Percentiles rank a stretch among this genome's conserved stretches.
Conservation (phyloP, 2,329 filamentous ascomycete species). For the Ascochyta clinopodiicola region DNA sequence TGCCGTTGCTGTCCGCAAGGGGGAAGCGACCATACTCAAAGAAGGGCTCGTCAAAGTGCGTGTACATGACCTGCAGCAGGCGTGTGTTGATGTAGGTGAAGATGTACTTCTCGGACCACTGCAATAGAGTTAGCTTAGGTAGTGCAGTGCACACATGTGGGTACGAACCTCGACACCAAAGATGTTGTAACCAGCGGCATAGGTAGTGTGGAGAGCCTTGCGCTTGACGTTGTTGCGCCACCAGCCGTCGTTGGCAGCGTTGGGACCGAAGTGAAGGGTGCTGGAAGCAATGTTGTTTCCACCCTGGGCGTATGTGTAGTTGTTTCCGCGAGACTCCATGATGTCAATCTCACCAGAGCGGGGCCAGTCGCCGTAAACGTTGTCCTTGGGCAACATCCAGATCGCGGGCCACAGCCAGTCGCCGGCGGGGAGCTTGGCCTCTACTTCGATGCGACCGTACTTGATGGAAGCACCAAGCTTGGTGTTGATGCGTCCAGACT, state of each 20-base stretch:
- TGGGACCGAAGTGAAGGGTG: slow-evolving; percentile 82
- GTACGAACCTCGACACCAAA: slow-evolving; percentile 70
- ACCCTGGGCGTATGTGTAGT: slow-evolving; percentile 75
- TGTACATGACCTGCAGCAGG: slow-evolving; percentile 80
- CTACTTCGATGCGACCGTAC: slow-evolving; percentile 82
- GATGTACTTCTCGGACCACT: slow-evolving; percentile 84
- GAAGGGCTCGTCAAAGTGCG: slow-evolving; percentile 70
- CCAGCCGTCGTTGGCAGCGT: slow-evolving; percentile 75
- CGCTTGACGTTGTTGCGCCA: slow-evolving; percentile 84
- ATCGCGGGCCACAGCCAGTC: slow-evolving; percentile 95
- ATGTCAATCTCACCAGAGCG: slow-evolving; percentile 85
- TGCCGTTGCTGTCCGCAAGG: slow-evolving; percentile 68
- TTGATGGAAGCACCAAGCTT: slow-evolving; percentile 73
- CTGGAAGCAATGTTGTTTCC: slow-evolving; percentile 83
- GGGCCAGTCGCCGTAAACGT: slow-evolving; percentile 79
- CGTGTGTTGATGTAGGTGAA: slow-evolving; percentile 86
- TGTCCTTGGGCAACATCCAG: slow-evolving; percentile 80
- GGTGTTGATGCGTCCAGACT: slow-evolving; percentile 80
- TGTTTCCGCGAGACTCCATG: slow-evolving; percentile 80
- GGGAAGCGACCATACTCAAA: slow-evolving; percentile 75
- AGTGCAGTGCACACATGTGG: background rate
- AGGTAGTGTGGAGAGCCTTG: slow-evolving; percentile 76
- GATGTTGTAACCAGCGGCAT: slow-evolving; percentile 71
- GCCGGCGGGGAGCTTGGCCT: slow-evolving; percentile 74
- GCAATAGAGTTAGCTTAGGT: slow-evolving; percentile 6